Conservation (phyloP, 2,329 filamentous ascomycete species). For the Diplodia scrobiculata region DNA sequence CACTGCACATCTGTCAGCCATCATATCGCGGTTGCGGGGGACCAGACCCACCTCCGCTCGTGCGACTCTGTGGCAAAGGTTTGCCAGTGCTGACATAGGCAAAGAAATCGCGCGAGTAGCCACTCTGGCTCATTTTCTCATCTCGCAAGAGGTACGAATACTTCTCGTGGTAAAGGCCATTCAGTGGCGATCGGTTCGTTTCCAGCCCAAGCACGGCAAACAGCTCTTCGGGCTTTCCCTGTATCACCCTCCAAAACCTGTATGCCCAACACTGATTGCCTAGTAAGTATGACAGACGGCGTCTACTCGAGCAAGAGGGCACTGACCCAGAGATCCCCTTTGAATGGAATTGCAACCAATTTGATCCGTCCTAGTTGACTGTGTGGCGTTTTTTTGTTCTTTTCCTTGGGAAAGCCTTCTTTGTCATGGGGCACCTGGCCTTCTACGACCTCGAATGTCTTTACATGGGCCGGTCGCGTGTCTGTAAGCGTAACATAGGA, state of each 20-base stretch:
- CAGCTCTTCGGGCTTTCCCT: not conserved
- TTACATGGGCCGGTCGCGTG: not conserved
- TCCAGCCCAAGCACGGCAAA: not conserved
- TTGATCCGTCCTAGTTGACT: not conserved
- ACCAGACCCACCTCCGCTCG: not conserved
- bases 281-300: not conserved
- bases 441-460: not conserved
- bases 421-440: not conserved
- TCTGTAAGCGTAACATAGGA: not conserved
- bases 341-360: not conserved
- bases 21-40: not conserved
- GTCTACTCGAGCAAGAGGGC: not conserved
- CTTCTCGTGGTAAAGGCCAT: not conserved
- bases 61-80: not conserved
- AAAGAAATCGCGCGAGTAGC: not conserved
- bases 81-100: not conserved
- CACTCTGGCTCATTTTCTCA: not conserved
- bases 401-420: not conserved
- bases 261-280: not conserved
- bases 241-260: not conserved
- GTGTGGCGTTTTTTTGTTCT: not conserved
- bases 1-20: not conserved
- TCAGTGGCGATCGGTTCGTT: not conserved
- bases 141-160: not conserved
- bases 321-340: not conserved